These are phyloP conservation scores for Populus hybrid DNA, from an alignment of 441 rosid genomes.

Conservation along the genomic window DNA sequence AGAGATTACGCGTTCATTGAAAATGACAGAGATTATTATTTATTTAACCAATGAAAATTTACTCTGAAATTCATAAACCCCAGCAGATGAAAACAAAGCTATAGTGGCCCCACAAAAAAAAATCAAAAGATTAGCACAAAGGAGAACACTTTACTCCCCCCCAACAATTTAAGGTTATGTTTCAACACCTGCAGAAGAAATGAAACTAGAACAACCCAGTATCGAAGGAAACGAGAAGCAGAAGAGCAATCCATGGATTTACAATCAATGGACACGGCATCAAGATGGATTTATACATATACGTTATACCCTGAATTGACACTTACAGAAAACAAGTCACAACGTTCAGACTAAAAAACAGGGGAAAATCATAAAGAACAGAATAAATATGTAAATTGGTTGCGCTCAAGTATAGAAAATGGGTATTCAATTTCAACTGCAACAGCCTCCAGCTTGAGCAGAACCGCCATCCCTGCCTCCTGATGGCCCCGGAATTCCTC, in stretches of 20 bases:
- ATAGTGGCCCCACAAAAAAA: neutral
- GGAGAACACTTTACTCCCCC: neutral
- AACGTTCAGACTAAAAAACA: constrained; percentile 10
- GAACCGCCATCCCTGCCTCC: constrained; percentile 83
- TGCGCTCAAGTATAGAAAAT: neutral
- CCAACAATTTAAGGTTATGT: constrained; percentile 3
- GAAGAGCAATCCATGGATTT: constrained; percentile 24
- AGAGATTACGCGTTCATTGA: too few species aligned
- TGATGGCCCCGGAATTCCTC: constrained; percentile 92
- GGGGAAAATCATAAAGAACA: neutral
- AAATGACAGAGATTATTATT: too few species aligned
- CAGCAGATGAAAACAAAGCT: neutral
- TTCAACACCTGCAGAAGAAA: neutral
- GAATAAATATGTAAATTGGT: constrained; percentile 2
- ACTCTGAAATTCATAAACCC: neutral
- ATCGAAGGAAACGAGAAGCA: neutral
- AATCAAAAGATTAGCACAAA: neutral
- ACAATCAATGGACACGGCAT: constrained; percentile 26
- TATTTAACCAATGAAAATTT: neutral
- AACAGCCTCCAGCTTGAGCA: constrained; percentile 88
- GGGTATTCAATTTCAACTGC: constrained; percentile 44
- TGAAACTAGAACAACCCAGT: constrained; percentile 3
- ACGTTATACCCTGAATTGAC: constrained; percentile 1
- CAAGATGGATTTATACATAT: constrained; percentile 23
- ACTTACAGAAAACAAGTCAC: constrained; percentile 3